Conservation (phyloP, 2,329 filamentous ascomycete species). For the Hypoxylon sp. region DNA sequence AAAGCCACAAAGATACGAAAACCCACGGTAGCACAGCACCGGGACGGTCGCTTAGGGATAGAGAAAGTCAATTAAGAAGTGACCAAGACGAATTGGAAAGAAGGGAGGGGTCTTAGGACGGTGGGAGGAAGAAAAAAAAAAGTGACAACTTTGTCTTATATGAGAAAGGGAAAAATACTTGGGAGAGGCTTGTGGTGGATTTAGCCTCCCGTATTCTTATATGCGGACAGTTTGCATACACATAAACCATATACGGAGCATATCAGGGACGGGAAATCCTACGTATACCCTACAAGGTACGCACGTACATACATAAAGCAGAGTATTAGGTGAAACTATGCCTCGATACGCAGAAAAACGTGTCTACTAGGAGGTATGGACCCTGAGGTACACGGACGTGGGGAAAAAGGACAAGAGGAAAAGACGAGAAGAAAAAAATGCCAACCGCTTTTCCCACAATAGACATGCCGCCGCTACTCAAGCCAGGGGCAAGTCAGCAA, state of each 20-base stretch:
- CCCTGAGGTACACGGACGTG: neutral
- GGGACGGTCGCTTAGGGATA: constrained; percentile 1
- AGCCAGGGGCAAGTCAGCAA: constrained; percentile 7
- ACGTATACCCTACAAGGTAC: neutral
- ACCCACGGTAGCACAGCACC: constrained; percentile 21
- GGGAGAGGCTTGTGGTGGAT: neutral
- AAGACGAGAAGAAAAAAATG: constrained; percentile 12
- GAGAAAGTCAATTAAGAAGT: constrained; percentile 3
- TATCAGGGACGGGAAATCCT: constrained; percentile 1
- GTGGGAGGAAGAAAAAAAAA: too few species aligned
- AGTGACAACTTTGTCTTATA: constrained; percentile 18
- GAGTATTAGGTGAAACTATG: neutral
- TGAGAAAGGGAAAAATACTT: neutral
- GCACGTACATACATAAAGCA: neutral
- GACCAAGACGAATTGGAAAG: constrained; percentile 8
- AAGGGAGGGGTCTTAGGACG: neutral
- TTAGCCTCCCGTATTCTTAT: constrained; percentile 16
- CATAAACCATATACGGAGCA: neutral
- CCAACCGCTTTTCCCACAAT: constrained; percentile 7
- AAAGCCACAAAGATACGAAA: neutral
- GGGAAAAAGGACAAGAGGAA: neutral
- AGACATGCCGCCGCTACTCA: neutral
- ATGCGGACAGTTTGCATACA: constrained; percentile 2
- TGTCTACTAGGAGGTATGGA: neutral
- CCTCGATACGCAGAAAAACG: too few species aligned